Evolutionary conservation across 306 rosid genomes (phyloP).

Genomic region (Comarum palustre): DNA sequence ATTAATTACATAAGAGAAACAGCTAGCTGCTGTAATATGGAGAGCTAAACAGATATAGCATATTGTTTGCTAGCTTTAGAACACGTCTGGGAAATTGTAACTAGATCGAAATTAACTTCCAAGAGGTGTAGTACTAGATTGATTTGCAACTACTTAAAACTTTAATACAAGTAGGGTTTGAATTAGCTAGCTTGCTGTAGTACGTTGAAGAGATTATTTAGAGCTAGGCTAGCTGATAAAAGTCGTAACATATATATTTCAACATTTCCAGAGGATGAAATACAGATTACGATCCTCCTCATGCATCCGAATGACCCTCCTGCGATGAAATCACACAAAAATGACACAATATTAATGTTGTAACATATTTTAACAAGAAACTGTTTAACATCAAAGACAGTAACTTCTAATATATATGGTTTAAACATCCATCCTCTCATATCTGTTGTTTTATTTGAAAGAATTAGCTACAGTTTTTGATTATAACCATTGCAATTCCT

Average conservation of each 20-base stretch:
- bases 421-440: background rate
- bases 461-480: no score
- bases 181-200: slow-evolving; percentile 10
- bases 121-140: background rate
- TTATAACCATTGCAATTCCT: background rate
- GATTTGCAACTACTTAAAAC: background rate
- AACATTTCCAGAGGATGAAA: background rate
- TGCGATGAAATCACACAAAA: background rate
- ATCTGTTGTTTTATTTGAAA: no score
- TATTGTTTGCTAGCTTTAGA: background rate
- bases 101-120: slow-evolving; percentile 8
- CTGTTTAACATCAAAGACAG: background rate
- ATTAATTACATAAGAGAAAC: background rate
- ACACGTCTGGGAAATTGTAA: slow-evolving; percentile 1
- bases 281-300: slow-evolving; percentile 2
- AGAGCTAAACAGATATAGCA: background rate
- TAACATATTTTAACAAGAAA: no score
- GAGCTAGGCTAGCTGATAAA: slow-evolving; percentile 9
- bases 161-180: background rate
- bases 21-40: background rate
- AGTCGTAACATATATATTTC: background rate
- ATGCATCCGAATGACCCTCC: slow-evolving; percentile 4
- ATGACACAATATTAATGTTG: background rate
- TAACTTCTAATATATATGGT: no score
- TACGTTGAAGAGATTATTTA: slow-evolving; percentile 12